Percentiles rank a stretch among this genome's conserved stretches.
Conservation (phyloP, 1,284 basidiomycete species). For the Microbotryum saponariae region DNA sequence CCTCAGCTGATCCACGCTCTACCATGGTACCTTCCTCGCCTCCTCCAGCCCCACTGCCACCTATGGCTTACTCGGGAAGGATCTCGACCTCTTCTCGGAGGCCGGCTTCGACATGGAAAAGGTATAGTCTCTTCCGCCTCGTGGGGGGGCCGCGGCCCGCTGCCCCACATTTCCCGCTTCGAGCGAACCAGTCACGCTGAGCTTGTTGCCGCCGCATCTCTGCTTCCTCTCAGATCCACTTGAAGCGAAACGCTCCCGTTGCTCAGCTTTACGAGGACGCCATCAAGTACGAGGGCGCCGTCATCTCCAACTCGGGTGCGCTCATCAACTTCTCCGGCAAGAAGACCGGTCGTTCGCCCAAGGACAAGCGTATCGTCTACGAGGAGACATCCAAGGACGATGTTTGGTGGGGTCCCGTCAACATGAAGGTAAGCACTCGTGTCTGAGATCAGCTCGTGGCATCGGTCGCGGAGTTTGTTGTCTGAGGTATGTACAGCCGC, state of each 20-base stretch:
- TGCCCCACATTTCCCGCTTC: background rate
- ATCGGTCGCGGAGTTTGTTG: no score
- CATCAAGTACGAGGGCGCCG: constrained; percentile 93
- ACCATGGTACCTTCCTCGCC: no score
- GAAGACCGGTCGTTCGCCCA: constrained; percentile 96
- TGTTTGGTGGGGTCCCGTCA: constrained; percentile 99
- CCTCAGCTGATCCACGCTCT: constrained; percentile 2
- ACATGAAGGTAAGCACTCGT: constrained; percentile 60
- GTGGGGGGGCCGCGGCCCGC: constrained; percentile 23
- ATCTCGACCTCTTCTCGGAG: constrained; percentile 96
- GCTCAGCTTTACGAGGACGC: constrained; percentile 95
- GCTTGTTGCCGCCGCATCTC: background rate
- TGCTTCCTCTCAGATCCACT: constrained; percentile 49
- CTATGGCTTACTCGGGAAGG: constrained; percentile 62
- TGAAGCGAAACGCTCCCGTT: constrained; percentile 91
- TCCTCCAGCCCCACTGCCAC: constrained; percentile 3
- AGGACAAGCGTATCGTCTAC: constrained; percentile 99
- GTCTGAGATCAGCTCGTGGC: no score
- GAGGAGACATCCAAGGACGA: constrained; percentile 96
- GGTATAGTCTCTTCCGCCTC: constrained; percentile 29
- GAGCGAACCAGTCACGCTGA: background rate
- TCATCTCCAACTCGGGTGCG: constrained; percentile 91
- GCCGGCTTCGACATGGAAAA: constrained; percentile 92
- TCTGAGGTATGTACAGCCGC: no score
- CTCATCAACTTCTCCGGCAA: constrained; percentile 99